Evolutionary conservation across 495 filamentous ascomycete species (phyloP).

Genomic region (Hypomontagnella submonticulosa): DNA sequence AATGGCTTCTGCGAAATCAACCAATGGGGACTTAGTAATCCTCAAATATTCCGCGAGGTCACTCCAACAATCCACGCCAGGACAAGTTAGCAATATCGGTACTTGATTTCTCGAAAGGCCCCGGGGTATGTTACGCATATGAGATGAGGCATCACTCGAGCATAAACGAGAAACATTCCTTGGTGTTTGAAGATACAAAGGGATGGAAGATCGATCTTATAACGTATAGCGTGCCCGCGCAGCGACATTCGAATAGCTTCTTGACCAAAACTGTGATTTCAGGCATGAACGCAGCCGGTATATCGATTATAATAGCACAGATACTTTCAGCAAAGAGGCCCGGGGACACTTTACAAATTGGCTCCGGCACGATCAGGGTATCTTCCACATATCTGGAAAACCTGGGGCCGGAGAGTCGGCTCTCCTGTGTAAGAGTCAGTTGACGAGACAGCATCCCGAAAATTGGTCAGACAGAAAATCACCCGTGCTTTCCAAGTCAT

Average conservation of each 20-base stretch:
- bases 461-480: conserved; percentile 44
- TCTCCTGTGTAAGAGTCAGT: conserved; percentile 33
- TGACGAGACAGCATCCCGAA: conserved; percentile 26
- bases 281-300: no score
- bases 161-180: conserved; percentile 25
- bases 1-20: no score
- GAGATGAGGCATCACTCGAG: conserved; percentile 12
- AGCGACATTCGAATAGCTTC: conserved; percentile 18
- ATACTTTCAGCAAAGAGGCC: background rate
- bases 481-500: conserved; percentile 53
- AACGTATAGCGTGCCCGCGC: conserved; percentile 17
- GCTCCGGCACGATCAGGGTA: conserved; percentile 43
- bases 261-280: background rate
- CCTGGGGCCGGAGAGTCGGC: conserved; percentile 59
- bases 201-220: conserved; percentile 22
- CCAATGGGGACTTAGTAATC: no score
- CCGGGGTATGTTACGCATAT: conserved; percentile 18
- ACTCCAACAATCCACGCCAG: no score
- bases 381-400: conserved; percentile 55
- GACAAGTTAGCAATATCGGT: no score
- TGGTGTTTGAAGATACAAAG: conserved; percentile 2
- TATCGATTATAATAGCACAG: background rate
- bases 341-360: conserved; percentile 40
- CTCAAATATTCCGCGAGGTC: no score
- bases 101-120: background rate